phyloP scores from a whole-genome alignment of 1,284 basidiomycete genomes.

The Trichosporon asahii region DNA sequence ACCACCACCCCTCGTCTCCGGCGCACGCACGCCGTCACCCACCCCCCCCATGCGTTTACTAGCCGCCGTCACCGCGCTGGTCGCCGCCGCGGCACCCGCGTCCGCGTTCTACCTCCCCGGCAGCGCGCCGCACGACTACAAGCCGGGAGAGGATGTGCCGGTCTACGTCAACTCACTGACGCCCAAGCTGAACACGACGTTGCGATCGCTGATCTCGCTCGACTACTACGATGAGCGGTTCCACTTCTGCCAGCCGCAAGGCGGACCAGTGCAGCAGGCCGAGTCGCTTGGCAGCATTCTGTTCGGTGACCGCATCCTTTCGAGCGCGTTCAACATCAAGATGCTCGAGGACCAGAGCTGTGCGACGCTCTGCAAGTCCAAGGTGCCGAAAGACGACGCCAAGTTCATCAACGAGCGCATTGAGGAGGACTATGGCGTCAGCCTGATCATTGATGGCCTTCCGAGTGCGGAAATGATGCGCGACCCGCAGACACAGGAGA shows the following conservation, averaged over 20 bases:
- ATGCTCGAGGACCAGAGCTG: constrained; percentile 61
- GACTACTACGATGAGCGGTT: constrained; percentile 57
- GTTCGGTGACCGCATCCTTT: constrained; percentile 93
- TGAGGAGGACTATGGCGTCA: constrained; percentile 86
- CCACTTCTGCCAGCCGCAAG: constrained; percentile 79
- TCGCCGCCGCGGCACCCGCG: constrained; percentile 29
- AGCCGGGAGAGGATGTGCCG: constrained; percentile 65
- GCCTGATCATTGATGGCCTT: constrained; percentile 91
- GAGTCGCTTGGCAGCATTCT: constrained; percentile 90
- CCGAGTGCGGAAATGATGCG: constrained; percentile 89
- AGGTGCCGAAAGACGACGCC: constrained; percentile 69
- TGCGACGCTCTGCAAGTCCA: constrained; percentile 66
- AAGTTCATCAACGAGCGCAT: constrained; percentile 87
- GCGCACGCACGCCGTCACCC: constrained; percentile 2
- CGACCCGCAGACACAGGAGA: constrained; percentile 69
- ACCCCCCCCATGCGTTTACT: constrained; percentile 6
- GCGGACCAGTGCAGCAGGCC: constrained; percentile 71
- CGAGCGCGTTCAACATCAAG: constrained; percentile 69
- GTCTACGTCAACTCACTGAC: constrained; percentile 77
- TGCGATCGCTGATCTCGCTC: constrained; percentile 54
- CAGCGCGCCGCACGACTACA: constrained; percentile 74
- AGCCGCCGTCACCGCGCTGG: constrained; percentile 16
- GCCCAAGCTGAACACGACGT: constrained; percentile 77
- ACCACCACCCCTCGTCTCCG: not conserved
- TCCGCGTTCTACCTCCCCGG: constrained; percentile 67